A percentile compares a stretch with the other conserved stretches of the same genome.
Conservation (phyloP, 768 basidiomycete species). For the Gloeophyllum trabeum region DNA sequence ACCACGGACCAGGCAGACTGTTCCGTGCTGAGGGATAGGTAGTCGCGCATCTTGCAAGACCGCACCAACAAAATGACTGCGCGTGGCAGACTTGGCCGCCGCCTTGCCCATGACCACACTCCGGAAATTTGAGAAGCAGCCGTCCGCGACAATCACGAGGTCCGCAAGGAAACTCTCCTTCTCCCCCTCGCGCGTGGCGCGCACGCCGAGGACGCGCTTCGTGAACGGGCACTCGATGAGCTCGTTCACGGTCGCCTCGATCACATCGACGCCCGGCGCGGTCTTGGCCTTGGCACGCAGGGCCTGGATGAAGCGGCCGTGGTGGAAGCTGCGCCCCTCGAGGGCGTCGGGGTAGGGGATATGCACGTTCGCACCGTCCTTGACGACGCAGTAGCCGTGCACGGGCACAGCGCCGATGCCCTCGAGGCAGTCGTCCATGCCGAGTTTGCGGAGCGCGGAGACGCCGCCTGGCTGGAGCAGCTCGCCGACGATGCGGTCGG, state of each 20-base stretch:
- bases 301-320: slow-evolving; percentile 80
- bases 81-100: slow-evolving; percentile 38
- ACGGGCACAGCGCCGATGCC: slow-evolving; percentile 81
- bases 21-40: slow-evolving; percentile 72
- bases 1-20: slow-evolving; percentile 70
- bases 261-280: slow-evolving; percentile 59
- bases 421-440: slow-evolving; percentile 64
- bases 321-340: slow-evolving; percentile 86
- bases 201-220: slow-evolving; percentile 54
- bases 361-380: slow-evolving; percentile 57
- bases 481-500: slow-evolving; percentile 96
- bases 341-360: slow-evolving; percentile 76
- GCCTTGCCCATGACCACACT: slow-evolving; percentile 45
- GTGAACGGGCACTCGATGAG: slow-evolving; percentile 49
- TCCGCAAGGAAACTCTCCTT: slow-evolving; percentile 57
- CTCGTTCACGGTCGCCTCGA: slow-evolving; percentile 78
- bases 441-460: slow-evolving; percentile 62
- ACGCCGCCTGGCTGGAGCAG: slow-evolving; percentile 92
- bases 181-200: slow-evolving; percentile 34
- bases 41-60: slow-evolving; percentile 68
- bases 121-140: slow-evolving; percentile 92
- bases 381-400: slow-evolving; percentile 78
- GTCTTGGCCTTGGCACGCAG: slow-evolving; percentile 54
- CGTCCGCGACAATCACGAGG: slow-evolving; percentile 84
- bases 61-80: slow-evolving; percentile 77